phyloP scores from a whole-genome alignment of 2,329 filamentous ascomycete species.

The Ampelomyces quisqualis region DNA sequence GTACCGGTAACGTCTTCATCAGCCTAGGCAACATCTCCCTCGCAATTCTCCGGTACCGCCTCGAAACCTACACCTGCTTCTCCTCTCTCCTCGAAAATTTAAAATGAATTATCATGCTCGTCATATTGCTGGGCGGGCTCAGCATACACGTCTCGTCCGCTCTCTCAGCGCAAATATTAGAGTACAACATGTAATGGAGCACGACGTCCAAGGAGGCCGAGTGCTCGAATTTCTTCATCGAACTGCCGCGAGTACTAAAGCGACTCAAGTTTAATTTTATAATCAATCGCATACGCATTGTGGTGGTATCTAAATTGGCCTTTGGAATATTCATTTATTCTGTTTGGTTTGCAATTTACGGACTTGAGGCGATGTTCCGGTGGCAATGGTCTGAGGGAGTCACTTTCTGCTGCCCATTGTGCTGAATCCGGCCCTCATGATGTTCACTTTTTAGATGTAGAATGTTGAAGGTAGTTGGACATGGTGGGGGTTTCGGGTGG shows the following conservation, averaged over 20 bases:
- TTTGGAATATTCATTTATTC: slow-evolving; percentile 55
- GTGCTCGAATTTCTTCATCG: slow-evolving; percentile 81
- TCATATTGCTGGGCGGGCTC: slow-evolving; percentile 80
- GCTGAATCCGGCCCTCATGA: slow-evolving; percentile 80
- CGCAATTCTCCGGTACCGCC: slow-evolving; percentile 64
- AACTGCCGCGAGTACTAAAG: slow-evolving; percentile 75
- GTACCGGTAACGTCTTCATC: slow-evolving; percentile 67
- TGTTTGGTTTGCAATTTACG: slow-evolving; percentile 55
- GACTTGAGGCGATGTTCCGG: slow-evolving; percentile 70
- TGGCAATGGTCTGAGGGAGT: slow-evolving; percentile 64
- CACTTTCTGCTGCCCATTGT: slow-evolving; percentile 72
- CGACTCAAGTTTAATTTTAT: slow-evolving; percentile 68
- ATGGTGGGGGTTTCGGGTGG: too few relatives aligned
- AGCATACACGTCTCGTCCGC: slow-evolving; percentile 80
- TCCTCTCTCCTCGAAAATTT: slow-evolving; percentile 57
- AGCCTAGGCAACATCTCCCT: slow-evolving; percentile 62
- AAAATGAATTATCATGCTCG: slow-evolving; percentile 66
- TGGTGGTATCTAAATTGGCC: slow-evolving; percentile 65
- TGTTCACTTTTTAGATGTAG: slow-evolving; percentile 66
- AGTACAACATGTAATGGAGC: slow-evolving; percentile 84
- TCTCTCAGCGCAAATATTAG: slow-evolving; percentile 78
- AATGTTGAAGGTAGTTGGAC: too few relatives aligned
- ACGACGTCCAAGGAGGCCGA: slow-evolving; percentile 81
- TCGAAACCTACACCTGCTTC: slow-evolving; percentile 56
- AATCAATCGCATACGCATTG: slow-evolving; percentile 61